Conservation (phyloP, 2,329 filamentous ascomycete genomes). For the Tolypocladium guangdongense region DNA sequence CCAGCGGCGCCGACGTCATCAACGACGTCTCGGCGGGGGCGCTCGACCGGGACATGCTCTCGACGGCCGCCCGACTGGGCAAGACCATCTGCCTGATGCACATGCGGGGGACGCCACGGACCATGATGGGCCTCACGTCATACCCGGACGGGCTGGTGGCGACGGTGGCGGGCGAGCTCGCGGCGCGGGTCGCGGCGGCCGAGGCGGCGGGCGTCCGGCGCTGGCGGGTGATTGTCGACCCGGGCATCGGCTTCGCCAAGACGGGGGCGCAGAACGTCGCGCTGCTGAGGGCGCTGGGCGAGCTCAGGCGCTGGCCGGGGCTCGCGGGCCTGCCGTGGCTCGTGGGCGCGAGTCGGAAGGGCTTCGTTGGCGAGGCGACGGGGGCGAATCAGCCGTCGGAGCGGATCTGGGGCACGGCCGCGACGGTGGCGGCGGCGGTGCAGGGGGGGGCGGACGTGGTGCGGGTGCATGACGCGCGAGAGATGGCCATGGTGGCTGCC, state of each 20-base stretch:
- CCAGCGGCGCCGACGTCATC: constrained; percentile 78
- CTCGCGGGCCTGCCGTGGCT: constrained; percentile 73
- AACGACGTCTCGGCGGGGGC: constrained; percentile 86
- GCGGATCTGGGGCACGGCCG: constrained; percentile 76
- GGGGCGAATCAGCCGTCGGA: constrained; percentile 60
- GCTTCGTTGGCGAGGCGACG: constrained; percentile 76
- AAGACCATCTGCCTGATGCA: constrained; percentile 83
- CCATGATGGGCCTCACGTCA: constrained; percentile 59
- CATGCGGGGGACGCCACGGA: constrained; percentile 79
- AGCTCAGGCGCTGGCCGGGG: constrained; percentile 53
- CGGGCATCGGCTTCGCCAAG: constrained; percentile 92
- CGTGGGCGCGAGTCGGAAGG: constrained; percentile 78
- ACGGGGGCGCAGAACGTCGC: constrained; percentile 69
- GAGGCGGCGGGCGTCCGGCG: constrained; percentile 71
- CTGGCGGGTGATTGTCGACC: constrained; percentile 93
- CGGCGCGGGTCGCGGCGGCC: constrained; percentile 59
- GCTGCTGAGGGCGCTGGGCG: constrained; percentile 56
- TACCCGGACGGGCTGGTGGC: constrained; percentile 61
- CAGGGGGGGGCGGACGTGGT: constrained; percentile 85
- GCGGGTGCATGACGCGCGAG: constrained; percentile 77
- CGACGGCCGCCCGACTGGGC: constrained; percentile 64
- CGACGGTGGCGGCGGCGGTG: constrained; percentile 75
- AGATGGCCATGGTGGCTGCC: constrained; percentile 74
- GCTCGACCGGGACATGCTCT: constrained; percentile 72
- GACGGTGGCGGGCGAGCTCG: constrained; percentile 57